Evolutionary conservation across 1,139 yeast species (phyloP).

Genomic region (Sporopachydermia cereana): DNA sequence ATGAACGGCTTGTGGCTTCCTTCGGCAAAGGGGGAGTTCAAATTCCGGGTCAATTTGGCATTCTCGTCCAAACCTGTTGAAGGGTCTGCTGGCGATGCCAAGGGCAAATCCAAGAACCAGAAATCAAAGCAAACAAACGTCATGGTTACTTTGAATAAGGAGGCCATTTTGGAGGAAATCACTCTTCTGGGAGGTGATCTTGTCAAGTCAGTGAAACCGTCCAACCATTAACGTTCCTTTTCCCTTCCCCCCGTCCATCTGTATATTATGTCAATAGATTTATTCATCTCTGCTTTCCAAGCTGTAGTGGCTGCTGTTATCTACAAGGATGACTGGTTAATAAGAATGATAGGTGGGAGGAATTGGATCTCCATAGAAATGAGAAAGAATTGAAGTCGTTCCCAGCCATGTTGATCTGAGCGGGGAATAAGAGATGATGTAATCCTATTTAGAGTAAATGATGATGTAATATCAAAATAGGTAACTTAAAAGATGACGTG

Average conservation of each 20-base stretch:
- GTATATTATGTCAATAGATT: background rate
- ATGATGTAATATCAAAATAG: no score
- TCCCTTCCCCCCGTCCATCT: background rate
- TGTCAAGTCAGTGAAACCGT: constrained; percentile 18
- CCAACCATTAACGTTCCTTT: background rate
- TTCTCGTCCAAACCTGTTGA: constrained; percentile 59
- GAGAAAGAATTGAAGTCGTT: no score
- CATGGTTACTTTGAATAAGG: constrained; percentile 53
- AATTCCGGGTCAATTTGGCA: constrained; percentile 72
- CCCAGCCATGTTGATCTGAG: no score
- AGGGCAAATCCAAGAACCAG: background rate
- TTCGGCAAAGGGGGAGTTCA: constrained; percentile 35
- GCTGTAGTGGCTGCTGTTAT: background rate
- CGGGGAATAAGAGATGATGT: no score
- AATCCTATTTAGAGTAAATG: no score
- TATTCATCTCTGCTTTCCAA: background rate
- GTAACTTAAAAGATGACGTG: no score
- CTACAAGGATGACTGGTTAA: no score
- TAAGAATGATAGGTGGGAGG: no score
- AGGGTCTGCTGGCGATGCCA: constrained; percentile 22
- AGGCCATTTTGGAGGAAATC: constrained; percentile 66
- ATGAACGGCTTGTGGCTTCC: constrained; percentile 80
- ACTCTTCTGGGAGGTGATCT: constrained; percentile 66
- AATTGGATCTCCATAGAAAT: no score
- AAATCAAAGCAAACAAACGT: constrained; percentile 14